These are phyloP conservation scores for Malus hybrid DNA, from an alignment of 331 rosid species.

Conservation along the genomic window DNA sequence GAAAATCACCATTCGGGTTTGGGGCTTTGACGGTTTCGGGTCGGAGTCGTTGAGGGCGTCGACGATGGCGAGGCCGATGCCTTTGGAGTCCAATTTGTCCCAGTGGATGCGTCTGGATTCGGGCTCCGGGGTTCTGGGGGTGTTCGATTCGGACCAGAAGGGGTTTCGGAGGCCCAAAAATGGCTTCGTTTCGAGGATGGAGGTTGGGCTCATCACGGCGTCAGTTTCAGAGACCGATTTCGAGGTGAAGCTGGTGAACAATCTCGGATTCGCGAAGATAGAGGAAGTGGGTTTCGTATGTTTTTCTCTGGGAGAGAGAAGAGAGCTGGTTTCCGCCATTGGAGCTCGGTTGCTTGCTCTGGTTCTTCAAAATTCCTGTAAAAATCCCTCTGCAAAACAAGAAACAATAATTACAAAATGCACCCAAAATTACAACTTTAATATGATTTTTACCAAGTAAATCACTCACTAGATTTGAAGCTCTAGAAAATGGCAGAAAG, in stretches of 20 bases:
- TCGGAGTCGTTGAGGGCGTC: slow-evolving; percentile 48
- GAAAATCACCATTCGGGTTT: slow-evolving; percentile 52
- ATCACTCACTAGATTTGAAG: background rate
- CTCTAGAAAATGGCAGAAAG: background rate
- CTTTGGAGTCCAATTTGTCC: slow-evolving; percentile 50
- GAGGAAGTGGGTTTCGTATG: slow-evolving; percentile 30
- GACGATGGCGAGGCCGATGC: slow-evolving; percentile 72
- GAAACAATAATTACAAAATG: slow-evolving; percentile 4
- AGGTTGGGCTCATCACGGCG: slow-evolving; percentile 64
- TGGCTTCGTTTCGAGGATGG: slow-evolving; percentile 63
- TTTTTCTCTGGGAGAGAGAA: slow-evolving; percentile 35
- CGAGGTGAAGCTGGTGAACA: slow-evolving; percentile 45
- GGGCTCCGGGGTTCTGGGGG: slow-evolving; percentile 29
- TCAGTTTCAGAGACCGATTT: slow-evolving; percentile 50
- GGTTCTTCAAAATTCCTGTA: slow-evolving; percentile 2
- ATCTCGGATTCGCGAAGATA: slow-evolving; percentile 49
- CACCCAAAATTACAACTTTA: slow-evolving; percentile 4
- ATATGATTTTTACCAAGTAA: background rate
- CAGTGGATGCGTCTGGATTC: slow-evolving; percentile 43
- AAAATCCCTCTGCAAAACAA: slow-evolving; percentile 9
- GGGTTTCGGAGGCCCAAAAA: slow-evolving; percentile 50
- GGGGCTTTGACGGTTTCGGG: slow-evolving; percentile 25
- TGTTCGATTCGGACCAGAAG: slow-evolving; percentile 48
- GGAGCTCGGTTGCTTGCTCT: slow-evolving; percentile 17
- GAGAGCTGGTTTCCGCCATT: slow-evolving; percentile 50